Base-by-base conservation (phyloP, 306 rosid genomes). In the Vachellia collinsii region DNA sequence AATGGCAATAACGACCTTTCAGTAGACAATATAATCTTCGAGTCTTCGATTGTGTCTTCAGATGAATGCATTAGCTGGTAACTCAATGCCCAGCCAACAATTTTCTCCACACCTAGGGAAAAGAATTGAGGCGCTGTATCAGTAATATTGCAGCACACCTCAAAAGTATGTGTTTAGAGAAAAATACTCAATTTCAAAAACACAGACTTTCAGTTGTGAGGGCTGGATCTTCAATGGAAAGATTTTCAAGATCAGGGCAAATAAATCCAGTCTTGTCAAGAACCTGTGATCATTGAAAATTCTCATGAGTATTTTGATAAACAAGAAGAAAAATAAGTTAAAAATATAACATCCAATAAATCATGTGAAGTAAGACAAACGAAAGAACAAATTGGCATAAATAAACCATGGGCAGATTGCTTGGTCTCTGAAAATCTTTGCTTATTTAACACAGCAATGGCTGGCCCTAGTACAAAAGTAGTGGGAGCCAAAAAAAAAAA, bases 21-120 rank as follows among this genome's bases (percentile, higher is more conserved):
- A 4, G 88, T 77, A 50, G 94, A 92, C 80, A 94, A 77, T 76
- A 80, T 69, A 70, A 82, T 94, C 86, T 91, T 92, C 39, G 85
- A 84, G 43, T 91, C 94, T 85, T 86, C 76, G 36, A 79, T 84
- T 51, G 85, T 77, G 59, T 81, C 87, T 62, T 90, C 91, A 42
- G 88, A 53, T 58, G 74, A 86, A 81, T 88, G 89, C 97, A 91
- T 91, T 75, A 82, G 88, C 72, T 88, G 93, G 77, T 86, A 63
- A 89, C 97, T 92, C 84, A 94, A 62, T 58, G 97, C 97, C 98
- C 98, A 94, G 43, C 98, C 97, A 19, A 90, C 83, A 37, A 88
- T 81, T 87, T 91, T 94, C 82, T 94, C 97, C 76, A 91, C 98
- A 81, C 83, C 98, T 94, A 81, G 42, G 29, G 67, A 41, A 64